These are phyloP conservation scores for Microcyclospora tardicrescens DNA, from an alignment of 2,329 filamentous ascomycete species.

Conservation along the genomic window DNA sequence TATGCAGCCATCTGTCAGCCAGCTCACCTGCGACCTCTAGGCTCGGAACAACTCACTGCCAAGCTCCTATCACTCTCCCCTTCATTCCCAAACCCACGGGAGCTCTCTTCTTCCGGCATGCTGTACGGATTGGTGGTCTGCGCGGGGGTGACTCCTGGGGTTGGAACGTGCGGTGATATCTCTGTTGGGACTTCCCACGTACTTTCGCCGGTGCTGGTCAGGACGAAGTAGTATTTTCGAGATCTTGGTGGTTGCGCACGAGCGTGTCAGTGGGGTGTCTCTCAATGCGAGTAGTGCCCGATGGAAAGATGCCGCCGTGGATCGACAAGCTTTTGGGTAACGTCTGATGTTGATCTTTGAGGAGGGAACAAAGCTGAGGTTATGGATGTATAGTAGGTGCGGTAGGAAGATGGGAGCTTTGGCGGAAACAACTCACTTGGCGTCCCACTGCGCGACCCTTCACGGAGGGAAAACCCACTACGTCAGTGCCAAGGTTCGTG, in stretches of 20 bases:
- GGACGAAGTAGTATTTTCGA: constrained; percentile 30
- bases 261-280: constrained; percentile 6
- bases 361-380: not conserved
- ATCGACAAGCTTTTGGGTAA: not conserved
- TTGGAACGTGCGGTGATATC: constrained; percentile 26
- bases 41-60: constrained; percentile 12
- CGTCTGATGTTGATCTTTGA: not conserved
- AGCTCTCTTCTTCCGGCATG: constrained; percentile 14
- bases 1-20: not conserved
- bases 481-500: constrained; percentile 21
- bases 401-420: not conserved
- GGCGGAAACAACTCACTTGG: constrained; percentile 19
- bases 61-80: constrained; percentile 20
- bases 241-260: constrained; percentile 15
- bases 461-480: constrained; percentile 8
- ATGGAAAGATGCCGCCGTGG: too few relatives aligned
- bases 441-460: constrained; percentile 31
- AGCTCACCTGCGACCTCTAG: too few relatives aligned
- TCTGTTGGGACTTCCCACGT: constrained; percentile 29
- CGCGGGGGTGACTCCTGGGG: constrained; percentile 25
- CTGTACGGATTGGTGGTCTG: constrained; percentile 22
- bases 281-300: too few relatives aligned
- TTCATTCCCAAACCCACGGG: constrained; percentile 11
- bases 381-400: not conserved
- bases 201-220: constrained; percentile 29